phyloP scores from a whole-genome alignment of 768 basidiomycete species.

The Pleurotus eryngii region DNA sequence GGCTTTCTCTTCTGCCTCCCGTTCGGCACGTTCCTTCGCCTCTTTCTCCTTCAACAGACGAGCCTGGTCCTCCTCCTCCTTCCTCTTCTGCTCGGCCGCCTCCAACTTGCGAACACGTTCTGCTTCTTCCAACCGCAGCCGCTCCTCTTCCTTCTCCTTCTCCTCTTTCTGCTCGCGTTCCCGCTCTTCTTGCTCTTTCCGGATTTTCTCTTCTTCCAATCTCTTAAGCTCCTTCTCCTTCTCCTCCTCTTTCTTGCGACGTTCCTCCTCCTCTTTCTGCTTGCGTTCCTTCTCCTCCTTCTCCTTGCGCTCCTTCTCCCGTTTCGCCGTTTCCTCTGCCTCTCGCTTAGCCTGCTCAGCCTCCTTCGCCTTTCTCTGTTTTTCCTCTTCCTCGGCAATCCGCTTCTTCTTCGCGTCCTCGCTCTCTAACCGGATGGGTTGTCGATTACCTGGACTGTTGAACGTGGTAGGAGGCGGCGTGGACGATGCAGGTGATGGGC shows the following conservation, averaged over 20 bases:
- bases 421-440: slow-evolving; percentile 61
- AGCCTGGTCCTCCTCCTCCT: slow-evolving; percentile 24
- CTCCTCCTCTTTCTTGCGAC: slow-evolving; percentile 41
- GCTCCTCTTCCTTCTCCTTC: slow-evolving; percentile 26
- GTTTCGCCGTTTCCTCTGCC: slow-evolving; percentile 34
- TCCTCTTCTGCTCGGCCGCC: slow-evolving; percentile 22
- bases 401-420: slow-evolving; percentile 48
- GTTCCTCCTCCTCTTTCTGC: slow-evolving; percentile 36
- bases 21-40: slow-evolving; percentile 43
- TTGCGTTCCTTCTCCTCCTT: slow-evolving; percentile 31
- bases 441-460: slow-evolving; percentile 32
- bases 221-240: slow-evolving; percentile 37
- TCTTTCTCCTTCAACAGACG: slow-evolving; percentile 53
- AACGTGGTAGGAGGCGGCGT: slow-evolving; percentile 20
- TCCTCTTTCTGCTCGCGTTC: slow-evolving; percentile 38
- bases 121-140: slow-evolving; percentile 34
- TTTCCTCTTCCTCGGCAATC: slow-evolving; percentile 40
- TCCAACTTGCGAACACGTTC: slow-evolving; percentile 30
- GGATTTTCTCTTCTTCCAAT: slow-evolving; percentile 33
- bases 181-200: slow-evolving; percentile 43
- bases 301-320: slow-evolving; percentile 32
- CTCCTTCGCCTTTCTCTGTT: slow-evolving; percentile 28
- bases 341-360: slow-evolving; percentile 20
- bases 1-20: slow-evolving; percentile 40
- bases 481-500: slow-evolving; percentile 30